These are phyloP conservation scores for Populus euphratica DNA, from an alignment of 345 rosid genomes.

Conservation along the genomic window DNA sequence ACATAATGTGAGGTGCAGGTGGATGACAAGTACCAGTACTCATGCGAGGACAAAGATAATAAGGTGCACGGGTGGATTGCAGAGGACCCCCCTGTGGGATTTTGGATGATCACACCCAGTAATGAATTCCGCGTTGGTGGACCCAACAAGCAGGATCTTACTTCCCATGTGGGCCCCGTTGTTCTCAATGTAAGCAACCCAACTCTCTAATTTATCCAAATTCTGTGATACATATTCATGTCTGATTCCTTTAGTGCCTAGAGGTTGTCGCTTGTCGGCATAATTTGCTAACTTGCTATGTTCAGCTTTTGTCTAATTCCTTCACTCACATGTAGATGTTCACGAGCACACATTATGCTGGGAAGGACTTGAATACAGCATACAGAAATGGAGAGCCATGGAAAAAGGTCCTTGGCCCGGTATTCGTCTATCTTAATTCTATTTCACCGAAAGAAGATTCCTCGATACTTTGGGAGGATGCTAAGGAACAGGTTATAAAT, in stretches of 20 bases:
- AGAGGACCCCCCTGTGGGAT: constrained; percentile 4
- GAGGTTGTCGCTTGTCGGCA: background rate
- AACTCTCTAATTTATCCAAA: too few species aligned
- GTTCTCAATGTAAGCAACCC: constrained; percentile 10
- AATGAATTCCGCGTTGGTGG: constrained; percentile 16
- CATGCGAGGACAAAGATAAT: constrained; percentile 13
- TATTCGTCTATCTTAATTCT: constrained; percentile 52
- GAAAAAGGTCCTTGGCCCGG: constrained; percentile 33
- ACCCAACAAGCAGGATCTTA: constrained; percentile 18
- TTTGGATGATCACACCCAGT: constrained; percentile 23
- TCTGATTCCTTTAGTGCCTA: background rate
- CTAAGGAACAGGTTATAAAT: constrained; percentile 18
- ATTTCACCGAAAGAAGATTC: background rate
- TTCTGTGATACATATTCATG: too few species aligned
- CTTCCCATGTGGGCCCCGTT: constrained; percentile 22
- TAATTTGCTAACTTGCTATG: background rate
- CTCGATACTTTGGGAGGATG: constrained; percentile 16
- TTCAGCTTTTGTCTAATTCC: background rate
- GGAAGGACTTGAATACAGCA: constrained; percentile 19
- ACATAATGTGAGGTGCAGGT: constrained; percentile 3
- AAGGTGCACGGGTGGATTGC: constrained; percentile 24
- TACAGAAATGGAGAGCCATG: constrained; percentile 31
- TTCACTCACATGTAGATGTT: constrained; percentile 18
- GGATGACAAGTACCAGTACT: constrained; percentile 27
- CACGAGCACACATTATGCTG: constrained; percentile 23